Evolutionary conservation across 768 basidiomycete species (phyloP).

Genomic region (Mycena rosella): DNA sequence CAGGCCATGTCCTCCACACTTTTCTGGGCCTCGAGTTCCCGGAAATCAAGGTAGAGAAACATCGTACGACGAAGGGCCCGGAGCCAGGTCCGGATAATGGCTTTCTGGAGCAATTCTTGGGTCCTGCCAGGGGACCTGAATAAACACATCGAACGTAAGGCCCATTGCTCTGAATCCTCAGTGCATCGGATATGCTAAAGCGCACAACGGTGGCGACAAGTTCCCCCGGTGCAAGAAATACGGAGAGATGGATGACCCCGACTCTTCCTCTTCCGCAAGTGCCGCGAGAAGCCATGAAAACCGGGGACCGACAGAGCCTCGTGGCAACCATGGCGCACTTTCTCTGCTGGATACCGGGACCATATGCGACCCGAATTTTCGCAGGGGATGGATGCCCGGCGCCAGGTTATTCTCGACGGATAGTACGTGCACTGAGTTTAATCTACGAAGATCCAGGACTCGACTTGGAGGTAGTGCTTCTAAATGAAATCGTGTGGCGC

Average conservation of each 20-base stretch:
- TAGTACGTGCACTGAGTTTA: too few species aligned
- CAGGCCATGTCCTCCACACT: neutral
- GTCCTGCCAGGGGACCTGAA: conserved; percentile 19
- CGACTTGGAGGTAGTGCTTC: too few species aligned
- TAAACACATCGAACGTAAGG: conserved; percentile 16
- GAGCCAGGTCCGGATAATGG: neutral
- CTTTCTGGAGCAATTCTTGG: conserved; percentile 2
- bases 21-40: conserved; percentile 18
- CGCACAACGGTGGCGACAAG: conserved; percentile 20
- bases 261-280: conserved; percentile 18
- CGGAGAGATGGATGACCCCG: conserved; percentile 18
- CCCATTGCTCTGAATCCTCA: conserved; percentile 22
- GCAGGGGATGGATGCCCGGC: conserved; percentile 1
- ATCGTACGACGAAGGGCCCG: conserved; percentile 6
- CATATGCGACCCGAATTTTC: neutral
- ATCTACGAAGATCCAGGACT: too few species aligned
- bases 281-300: conserved; percentile 33
- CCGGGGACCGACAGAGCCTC: conserved; percentile 24
- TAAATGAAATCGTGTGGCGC: too few species aligned
- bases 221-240: conserved; percentile 34
- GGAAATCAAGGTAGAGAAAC: conserved; percentile 9
- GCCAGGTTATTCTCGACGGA: conserved; percentile 11
- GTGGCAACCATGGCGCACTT: conserved; percentile 31
- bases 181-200: too few species aligned
- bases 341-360: conserved; percentile 27